Percentiles rank a stretch among this genome's conserved stretches.
Conservation (phyloP, 1,139 yeast species). For the Taphrina confusa region DNA sequence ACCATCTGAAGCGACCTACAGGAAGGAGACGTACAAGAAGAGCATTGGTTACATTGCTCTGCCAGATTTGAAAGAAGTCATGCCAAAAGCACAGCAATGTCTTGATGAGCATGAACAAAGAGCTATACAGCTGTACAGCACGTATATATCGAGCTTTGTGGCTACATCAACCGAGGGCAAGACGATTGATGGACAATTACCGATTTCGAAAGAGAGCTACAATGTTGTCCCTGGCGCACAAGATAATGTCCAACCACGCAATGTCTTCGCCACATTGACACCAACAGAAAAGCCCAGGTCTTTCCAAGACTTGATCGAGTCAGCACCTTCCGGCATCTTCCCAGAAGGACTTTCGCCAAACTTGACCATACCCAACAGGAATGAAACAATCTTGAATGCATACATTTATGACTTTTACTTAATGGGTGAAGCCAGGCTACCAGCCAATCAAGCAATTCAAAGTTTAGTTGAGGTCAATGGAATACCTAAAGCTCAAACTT, state of each 20-base stretch:
- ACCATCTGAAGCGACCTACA: constrained; percentile 21
- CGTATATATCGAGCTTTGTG: constrained; percentile 25
- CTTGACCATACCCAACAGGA: constrained; percentile 14
- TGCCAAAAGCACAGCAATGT: constrained; percentile 22
- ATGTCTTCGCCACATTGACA: constrained; percentile 25
- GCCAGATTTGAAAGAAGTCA: constrained; percentile 16
- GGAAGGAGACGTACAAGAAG: constrained; percentile 3
- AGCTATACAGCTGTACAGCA: constrained; percentile 29
- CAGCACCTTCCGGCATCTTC: constrained; percentile 28
- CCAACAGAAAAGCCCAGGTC: constrained; percentile 5
- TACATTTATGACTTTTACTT: constrained; percentile 35
- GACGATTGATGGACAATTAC: constrained; percentile 21
- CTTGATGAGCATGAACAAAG: constrained; percentile 32
- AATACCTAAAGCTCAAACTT: constrained; percentile 32
- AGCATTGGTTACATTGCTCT: constrained; percentile 21
- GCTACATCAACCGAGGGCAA: constrained; percentile 18
- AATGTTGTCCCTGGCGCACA: not conserved
- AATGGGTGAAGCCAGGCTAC: constrained; percentile 29
- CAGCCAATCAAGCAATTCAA: constrained; percentile 24
- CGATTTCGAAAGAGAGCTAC: constrained; percentile 19
- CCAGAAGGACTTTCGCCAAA: constrained; percentile 32
- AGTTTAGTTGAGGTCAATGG: constrained; percentile 32
- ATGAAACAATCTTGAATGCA: constrained; percentile 28
- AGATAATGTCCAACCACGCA: not conserved
- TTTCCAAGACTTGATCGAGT: constrained; percentile 19